Percentiles rank a stretch among this genome's conserved stretches.
Evolutionary conservation across 140 eudicot genomes (phyloP).

Genomic region (Senecio squalidus): DNA sequence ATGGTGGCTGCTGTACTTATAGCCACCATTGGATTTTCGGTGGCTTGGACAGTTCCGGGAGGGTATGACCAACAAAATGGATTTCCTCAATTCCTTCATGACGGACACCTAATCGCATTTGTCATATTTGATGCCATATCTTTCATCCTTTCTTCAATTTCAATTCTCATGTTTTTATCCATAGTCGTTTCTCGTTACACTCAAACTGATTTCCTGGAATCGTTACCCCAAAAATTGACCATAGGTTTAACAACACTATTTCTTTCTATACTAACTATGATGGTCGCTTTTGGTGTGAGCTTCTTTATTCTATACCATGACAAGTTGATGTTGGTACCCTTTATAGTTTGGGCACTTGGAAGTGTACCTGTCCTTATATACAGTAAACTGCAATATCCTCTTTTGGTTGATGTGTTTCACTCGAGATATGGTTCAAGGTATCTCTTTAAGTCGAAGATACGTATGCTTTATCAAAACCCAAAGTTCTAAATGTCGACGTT

Average conservation of each 20-base stretch:
- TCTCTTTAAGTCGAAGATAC: background rate
- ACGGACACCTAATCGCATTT: background rate
- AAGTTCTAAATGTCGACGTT: background rate
- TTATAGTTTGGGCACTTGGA: background rate
- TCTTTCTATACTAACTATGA: background rate
- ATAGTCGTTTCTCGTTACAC: background rate
- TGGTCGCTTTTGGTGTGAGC: background rate
- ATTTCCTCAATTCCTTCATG: background rate
- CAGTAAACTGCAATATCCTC: background rate
- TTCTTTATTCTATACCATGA: background rate
- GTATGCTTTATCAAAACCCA: background rate
- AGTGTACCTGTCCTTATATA: background rate
- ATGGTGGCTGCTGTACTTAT: background rate
- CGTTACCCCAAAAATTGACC: background rate
- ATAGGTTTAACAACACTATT: background rate
- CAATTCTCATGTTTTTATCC: background rate
- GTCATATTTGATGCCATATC: constrained; percentile 1
- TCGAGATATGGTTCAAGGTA: background rate
- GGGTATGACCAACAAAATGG: background rate
- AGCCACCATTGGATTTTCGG: background rate
- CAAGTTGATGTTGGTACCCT: background rate
- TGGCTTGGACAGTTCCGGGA: background rate
- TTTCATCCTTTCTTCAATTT: background rate
- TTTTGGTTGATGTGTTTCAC: background rate
- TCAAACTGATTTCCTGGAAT: background rate